Conservation (phyloP, 352 stramenopile species). For the Globisporangium polare region DNA sequence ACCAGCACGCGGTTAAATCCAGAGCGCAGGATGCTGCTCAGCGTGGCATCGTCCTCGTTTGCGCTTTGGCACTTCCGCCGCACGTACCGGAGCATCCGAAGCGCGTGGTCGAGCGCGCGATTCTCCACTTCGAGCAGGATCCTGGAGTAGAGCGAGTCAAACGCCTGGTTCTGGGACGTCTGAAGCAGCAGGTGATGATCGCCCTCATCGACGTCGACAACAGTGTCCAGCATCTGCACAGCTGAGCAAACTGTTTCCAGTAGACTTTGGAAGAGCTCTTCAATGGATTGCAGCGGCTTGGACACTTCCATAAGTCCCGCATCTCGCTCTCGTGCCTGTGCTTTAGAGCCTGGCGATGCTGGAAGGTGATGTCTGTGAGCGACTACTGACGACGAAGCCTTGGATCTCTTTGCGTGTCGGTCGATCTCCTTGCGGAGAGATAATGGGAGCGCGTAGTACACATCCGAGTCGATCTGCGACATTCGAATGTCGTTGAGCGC, state of each 20-base stretch:
- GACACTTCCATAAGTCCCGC: neutral
- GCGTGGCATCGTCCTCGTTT: constrained; percentile 13
- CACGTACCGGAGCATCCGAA: constrained; percentile 71
- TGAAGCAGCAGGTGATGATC: neutral
- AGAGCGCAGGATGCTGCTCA: neutral
- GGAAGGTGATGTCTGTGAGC: neutral
- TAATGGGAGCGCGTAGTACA: constrained; percentile 70
- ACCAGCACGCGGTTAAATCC: constrained; percentile 64
- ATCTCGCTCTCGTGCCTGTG: constrained; percentile 7
- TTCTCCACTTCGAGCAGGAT: constrained; percentile 71
- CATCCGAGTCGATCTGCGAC: constrained; percentile 76
- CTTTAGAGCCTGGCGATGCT: constrained; percentile 3
- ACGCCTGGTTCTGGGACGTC: constrained; percentile 22
- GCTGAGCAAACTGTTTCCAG: constrained; percentile 3
- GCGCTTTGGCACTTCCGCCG: constrained; percentile 47
- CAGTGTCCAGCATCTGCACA: constrained; percentile 17
- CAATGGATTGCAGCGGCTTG: constrained; percentile 37
- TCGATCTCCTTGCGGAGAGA: constrained; percentile 69
- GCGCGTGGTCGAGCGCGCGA: constrained; percentile 41
- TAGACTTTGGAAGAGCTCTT: constrained; percentile 42
- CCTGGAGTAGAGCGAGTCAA: constrained; percentile 73
- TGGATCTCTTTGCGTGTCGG: constrained; percentile 49
- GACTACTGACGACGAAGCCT: neutral
- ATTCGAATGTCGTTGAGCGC: constrained; percentile 65
- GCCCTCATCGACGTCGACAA: neutral